These are phyloP conservation scores for Termitomyces bulborhizus DNA, from an alignment of 768 basidiomycete species.

Conservation along the genomic window DNA sequence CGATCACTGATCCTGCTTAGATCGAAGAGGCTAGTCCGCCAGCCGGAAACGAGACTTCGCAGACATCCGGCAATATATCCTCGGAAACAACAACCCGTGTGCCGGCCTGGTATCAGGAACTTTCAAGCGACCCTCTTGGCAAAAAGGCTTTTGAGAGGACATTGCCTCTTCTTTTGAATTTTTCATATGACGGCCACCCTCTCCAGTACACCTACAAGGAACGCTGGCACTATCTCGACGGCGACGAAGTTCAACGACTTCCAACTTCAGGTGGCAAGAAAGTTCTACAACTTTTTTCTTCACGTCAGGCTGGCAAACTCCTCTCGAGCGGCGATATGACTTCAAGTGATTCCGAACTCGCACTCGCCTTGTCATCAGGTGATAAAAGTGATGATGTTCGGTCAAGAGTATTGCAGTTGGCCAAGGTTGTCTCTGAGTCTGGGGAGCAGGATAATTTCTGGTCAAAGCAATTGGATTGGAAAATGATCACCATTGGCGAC, in stretches of 20 bases:
- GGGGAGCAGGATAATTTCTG: constrained; percentile 40
- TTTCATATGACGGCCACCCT: constrained; percentile 57
- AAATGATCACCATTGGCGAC: constrained; percentile 15
- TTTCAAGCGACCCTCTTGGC: constrained; percentile 38
- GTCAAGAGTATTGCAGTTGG: constrained; percentile 34
- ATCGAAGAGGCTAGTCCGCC: background rate
- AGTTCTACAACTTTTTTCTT: constrained; percentile 33
- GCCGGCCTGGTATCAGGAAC: constrained; percentile 54
- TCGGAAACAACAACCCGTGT: constrained; percentile 3
- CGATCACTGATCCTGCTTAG: constrained; percentile 1
- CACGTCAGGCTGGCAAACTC: constrained; percentile 39
- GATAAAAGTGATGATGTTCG: constrained; percentile 27
- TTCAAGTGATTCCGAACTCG: constrained; percentile 36
- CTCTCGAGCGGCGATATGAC: constrained; percentile 37
- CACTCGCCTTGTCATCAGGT: constrained; percentile 38
- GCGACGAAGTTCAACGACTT: constrained; percentile 28
- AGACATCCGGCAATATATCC: background rate
- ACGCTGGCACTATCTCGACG: constrained; percentile 60
- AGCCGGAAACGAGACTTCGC: background rate
- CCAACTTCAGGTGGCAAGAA: constrained; percentile 41
- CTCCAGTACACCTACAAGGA: constrained; percentile 47
- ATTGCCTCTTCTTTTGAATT: constrained; percentile 61
- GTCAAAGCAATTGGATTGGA: constrained; percentile 69
- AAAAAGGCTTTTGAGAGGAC: constrained; percentile 39
- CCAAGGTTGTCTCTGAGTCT: constrained; percentile 25